phyloP scores from a whole-genome alignment of 2,329 filamentous ascomycete genomes.

The Colletotrichum agaves region DNA sequence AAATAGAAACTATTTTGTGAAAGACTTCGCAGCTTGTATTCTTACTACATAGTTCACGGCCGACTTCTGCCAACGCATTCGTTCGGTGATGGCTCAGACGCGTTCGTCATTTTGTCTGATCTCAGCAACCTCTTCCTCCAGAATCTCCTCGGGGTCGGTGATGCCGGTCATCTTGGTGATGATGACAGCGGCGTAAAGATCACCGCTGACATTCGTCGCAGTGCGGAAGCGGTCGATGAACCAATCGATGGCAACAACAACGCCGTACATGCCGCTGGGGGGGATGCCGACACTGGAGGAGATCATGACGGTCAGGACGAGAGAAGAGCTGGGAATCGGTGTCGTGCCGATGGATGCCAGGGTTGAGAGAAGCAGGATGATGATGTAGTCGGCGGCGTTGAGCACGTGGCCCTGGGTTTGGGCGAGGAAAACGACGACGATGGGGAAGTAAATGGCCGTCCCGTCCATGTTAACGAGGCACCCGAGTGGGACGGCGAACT shows the following conservation, averaged over 20 bases:
- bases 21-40: background rate
- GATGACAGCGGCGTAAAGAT: slow-evolving; percentile 56
- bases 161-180: slow-evolving; percentile 54
- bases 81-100: background rate
- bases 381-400: slow-evolving; percentile 57
- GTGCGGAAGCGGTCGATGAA: slow-evolving; percentile 67
- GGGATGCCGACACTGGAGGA: slow-evolving; percentile 55
- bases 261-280: slow-evolving; percentile 61
- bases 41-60: no score
- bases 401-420: slow-evolving; percentile 59
- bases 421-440: slow-evolving; percentile 63
- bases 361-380: slow-evolving; percentile 60
- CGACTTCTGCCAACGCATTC: background rate
- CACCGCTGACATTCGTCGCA: slow-evolving; percentile 61
- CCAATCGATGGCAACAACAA: slow-evolving; percentile 66
- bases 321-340: slow-evolving; percentile 62
- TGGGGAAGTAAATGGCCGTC: slow-evolving; percentile 66
- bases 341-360: slow-evolving; percentile 64
- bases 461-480: slow-evolving; percentile 63
- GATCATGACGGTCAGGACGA: slow-evolving; percentile 64
- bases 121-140: slow-evolving; percentile 16
- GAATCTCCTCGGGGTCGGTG: slow-evolving; percentile 39
- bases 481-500: slow-evolving; percentile 60
- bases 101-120: slow-evolving; percentile 30
- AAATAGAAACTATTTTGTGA: background rate